Evolutionary conservation across 495 filamentous ascomycete species (phyloP), one percentile per base, ranked within the genome.

Genomic region (Hyaloscypha hepaticicola): DNA sequence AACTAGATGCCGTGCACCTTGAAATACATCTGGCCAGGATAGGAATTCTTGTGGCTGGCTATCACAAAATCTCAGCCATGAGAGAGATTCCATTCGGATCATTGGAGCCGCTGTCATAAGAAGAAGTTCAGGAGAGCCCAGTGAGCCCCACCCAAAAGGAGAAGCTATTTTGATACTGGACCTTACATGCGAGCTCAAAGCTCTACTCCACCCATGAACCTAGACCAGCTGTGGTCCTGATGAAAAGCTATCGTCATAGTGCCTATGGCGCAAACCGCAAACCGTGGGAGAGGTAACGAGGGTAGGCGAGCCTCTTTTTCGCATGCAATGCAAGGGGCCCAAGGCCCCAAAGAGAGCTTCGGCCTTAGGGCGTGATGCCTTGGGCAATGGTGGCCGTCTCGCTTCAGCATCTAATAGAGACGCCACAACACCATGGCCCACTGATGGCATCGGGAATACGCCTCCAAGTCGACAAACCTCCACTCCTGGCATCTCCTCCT

Each of bases 171-270:
- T 59, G 62, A 65, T 61, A 49, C 27, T 45, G 38, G 1, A 57
- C 57, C 33, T 50, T 61, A 56, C n/a, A n/a, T n/a, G n/a, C 58
- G 52, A 70, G 65, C 69, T 59, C 50, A 71, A 71, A 68, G 61
- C 64, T 66, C 19, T 45, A 45, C 38, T 45, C 38, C 38, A 69
- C 45, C 6, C 48, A 60, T 38, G 50, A 69, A 58, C 69, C 69
- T 63, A 66, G 66, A 51, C 62, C 34, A 71, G 69, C 69, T 71
- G 69, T 45, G 29, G 27, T 33, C 25, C 59, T 22, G 50, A 41
- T 60, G 21, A 14, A 64, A 41, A 55, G 45, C 25, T 65, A 60
- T 55, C 38, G 12, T 45, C 38, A 45, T 45, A 45, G 67, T 65
- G 65, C 60, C 50, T 55, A 50, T 58, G 38, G 61, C 49, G 55